Base-by-base conservation (phyloP, 805 yeast species). In the Debaryomyces maramus region DNA sequence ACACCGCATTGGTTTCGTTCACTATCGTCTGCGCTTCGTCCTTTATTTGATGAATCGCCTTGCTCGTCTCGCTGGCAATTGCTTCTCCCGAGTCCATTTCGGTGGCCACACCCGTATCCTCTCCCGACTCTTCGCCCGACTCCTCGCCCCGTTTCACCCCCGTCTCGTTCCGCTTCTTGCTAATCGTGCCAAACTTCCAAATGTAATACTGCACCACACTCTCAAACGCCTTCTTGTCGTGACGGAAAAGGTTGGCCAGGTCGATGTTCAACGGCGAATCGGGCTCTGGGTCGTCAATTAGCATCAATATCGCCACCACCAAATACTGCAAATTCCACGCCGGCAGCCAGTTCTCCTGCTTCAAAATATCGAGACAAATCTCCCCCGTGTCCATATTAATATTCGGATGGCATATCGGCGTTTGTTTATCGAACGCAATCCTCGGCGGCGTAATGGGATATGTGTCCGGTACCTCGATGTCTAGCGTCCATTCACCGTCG, bases 251-350 rank as follows among this genome's bases (percentile, higher is more conserved):
- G 47, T 79, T 81, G 5, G 88, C 85, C 60, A 81, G 67, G 54
- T 85, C 90, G 11, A 85, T 68, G 51, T 85, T 82, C 36, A 85
- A 59, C 0, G 91, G 91, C 29, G 85, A 78, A 44, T 80, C 79
- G 0, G 87, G 84, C 52, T 81, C 88, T 0, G 89, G 89, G 36
- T 78, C 77, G 31, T 73, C 76, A 6, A 84, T 52, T 11, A 85
- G 65, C 55, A 77, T 62, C 22, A 80, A 53, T 2, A 84, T 72
- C 1, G 88, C 88, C 13, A 75, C 70, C 33, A 82, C 63, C 5
- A 78, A 65, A 40, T 78, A 67, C 34, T 73, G 60, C 32, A 85
- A 53, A 39, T 80, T 76, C 86, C 88, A 84, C 1, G 86, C 87
- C 0, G 91, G 90, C 0, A 86, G 74, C 90, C 90, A 85, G 43